These are phyloP conservation scores for Hypomontagnella monticulosa DNA, from an alignment of 495 filamentous ascomycete genomes.

Conservation along the genomic window DNA sequence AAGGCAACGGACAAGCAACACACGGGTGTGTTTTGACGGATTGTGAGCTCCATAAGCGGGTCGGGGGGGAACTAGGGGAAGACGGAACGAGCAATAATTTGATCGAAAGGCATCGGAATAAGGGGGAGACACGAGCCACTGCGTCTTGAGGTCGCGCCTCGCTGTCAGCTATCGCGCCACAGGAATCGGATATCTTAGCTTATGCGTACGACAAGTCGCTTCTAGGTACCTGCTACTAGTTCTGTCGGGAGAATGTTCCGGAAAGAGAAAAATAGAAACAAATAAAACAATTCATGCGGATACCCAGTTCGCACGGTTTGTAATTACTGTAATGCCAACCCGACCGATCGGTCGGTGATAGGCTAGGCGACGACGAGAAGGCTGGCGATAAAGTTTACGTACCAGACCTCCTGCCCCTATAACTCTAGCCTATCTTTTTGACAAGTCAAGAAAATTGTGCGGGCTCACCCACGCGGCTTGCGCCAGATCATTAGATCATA, in stretches of 20 bases:
- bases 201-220: constrained; percentile 17
- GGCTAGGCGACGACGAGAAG: constrained; percentile 19
- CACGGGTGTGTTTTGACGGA: constrained; percentile 21
- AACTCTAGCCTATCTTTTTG: not conserved
- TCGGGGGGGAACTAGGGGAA: constrained; percentile 42
- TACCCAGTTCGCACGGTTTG: not conserved
- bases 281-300: constrained; percentile 1
- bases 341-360: not conserved
- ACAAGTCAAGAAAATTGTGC: not conserved
- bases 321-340: not conserved
- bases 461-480: constrained; percentile 12
- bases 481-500: constrained; percentile 13
- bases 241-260: not conserved
- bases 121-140: constrained; percentile 32
- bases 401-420: not conserved
- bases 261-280: constrained; percentile 6
- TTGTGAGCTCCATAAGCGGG: constrained; percentile 42
- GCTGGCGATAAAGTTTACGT: constrained; percentile 22
- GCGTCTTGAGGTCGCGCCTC: constrained; percentile 35
- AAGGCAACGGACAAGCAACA: constrained; percentile 33
- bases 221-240: constrained; percentile 3
- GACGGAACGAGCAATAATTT: constrained; percentile 43
- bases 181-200: constrained; percentile 22
- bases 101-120: constrained; percentile 31
- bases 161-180: constrained; percentile 39